These are phyloP conservation scores for Hericium rajendrae DNA, from an alignment of 768 basidiomycete genomes.

Conservation along the genomic window DNA sequence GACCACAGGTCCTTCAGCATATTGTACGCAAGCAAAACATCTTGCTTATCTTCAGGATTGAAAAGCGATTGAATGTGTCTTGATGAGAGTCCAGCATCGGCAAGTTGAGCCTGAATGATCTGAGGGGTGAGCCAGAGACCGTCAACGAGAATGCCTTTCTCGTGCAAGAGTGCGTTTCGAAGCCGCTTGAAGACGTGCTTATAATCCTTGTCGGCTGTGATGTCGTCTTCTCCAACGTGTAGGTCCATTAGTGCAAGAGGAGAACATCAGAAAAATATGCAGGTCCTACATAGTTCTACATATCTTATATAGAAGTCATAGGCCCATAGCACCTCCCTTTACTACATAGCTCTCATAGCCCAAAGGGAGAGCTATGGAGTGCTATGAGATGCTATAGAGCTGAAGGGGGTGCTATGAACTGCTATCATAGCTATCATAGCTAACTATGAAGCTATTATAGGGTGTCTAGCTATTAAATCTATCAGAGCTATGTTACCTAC, in stretches of 20 bases:
- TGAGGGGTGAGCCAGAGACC: background rate
- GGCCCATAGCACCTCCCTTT: too few relatives aligned
- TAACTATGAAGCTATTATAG: too few relatives aligned
- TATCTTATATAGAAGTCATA: too few relatives aligned
- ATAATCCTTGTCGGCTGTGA: slow-evolving; percentile 1
- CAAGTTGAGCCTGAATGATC: background rate
- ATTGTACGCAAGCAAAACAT: background rate
- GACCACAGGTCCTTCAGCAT: background rate
- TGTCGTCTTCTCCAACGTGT: background rate
- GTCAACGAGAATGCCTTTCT: background rate
- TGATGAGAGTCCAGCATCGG: background rate
- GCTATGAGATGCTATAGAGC: too few relatives aligned
- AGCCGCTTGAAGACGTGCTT: background rate
- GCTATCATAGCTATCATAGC: too few relatives aligned
- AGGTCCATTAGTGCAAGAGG: background rate
- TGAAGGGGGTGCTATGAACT: too few relatives aligned
- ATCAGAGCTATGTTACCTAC: too few relatives aligned
- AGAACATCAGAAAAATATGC: background rate
- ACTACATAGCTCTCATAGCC: too few relatives aligned
- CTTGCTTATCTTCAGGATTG: slow-evolving; percentile 1
- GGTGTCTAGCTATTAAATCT: too few relatives aligned
- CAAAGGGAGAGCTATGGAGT: too few relatives aligned
- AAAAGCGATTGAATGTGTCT: background rate
- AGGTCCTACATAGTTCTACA: too few relatives aligned
- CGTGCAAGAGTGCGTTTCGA: background rate